Evolutionary conservation across 1,284 basidiomycete species (phyloP).

Genomic region (Trichosporon asahii): DNA sequence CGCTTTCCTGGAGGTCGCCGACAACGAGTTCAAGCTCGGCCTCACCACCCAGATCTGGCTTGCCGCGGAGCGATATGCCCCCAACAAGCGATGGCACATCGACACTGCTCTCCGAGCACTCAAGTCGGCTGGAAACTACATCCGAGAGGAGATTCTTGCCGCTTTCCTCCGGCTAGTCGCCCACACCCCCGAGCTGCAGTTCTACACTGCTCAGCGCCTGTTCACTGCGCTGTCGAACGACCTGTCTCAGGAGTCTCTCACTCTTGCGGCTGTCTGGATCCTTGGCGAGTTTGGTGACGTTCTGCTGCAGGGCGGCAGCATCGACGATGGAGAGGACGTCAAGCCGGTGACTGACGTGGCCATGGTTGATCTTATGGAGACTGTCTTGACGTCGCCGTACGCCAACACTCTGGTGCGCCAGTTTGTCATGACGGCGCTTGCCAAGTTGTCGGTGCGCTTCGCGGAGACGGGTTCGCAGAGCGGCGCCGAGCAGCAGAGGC

Average conservation of each 20-base stretch:
- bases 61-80: conserved; percentile 93
- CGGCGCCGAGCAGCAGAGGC: conserved; percentile 67
- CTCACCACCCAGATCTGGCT: conserved; percentile 97
- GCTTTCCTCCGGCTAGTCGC: conserved; percentile 93
- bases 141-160: conserved; percentile 92
- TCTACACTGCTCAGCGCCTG: conserved; percentile 89
- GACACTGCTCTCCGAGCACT: conserved; percentile 92
- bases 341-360: conserved; percentile 72
- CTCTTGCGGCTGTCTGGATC: conserved; percentile 89
- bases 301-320: conserved; percentile 79
- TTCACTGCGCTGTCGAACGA: conserved; percentile 84
- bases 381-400: conserved; percentile 89
- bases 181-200: conserved; percentile 95
- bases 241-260: conserved; percentile 94
- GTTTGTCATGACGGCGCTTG: conserved; percentile 83
- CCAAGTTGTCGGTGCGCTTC: conserved; percentile 80
- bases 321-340: conserved; percentile 76
- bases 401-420: conserved; percentile 86
- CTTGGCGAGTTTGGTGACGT: conserved; percentile 96
- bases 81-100: conserved; percentile 98
- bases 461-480: conserved; percentile 54
- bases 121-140: conserved; percentile 98
- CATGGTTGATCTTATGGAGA: conserved; percentile 79
- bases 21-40: conserved; percentile 97
- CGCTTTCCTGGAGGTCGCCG: conserved; percentile 94